Evolutionary conservation across 2,329 filamentous ascomycete genomes (phyloP).

Genomic region (Hypoxylon sp.): DNA sequence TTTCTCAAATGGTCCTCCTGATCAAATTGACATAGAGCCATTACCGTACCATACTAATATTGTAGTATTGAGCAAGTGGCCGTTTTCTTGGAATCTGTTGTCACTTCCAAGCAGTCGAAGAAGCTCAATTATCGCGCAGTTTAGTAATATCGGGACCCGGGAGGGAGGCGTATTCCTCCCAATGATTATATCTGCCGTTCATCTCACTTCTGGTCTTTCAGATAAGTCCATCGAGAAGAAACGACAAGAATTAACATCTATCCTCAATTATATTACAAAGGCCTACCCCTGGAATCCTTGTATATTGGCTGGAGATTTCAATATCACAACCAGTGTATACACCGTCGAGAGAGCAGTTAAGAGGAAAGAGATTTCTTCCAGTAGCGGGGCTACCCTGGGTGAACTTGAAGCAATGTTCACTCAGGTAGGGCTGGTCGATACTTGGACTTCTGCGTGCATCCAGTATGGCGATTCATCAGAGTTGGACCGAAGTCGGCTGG

Average conservation of each 20-base stretch:
- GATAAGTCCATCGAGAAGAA: constrained; percentile 71
- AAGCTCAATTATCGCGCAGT: constrained; percentile 66
- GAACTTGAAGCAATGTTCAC: constrained; percentile 64
- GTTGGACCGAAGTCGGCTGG: constrained; percentile 45
- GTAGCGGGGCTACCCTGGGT: constrained; percentile 61
- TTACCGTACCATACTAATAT: constrained; percentile 73
- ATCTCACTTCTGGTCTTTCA: constrained; percentile 73
- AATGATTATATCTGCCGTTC: constrained; percentile 69
- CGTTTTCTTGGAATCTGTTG: constrained; percentile 70
- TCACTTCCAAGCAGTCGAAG: constrained; percentile 71
- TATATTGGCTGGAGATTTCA: constrained; percentile 75
- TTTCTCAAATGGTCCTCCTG: constrained; percentile 70
- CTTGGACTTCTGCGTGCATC: constrained; percentile 64
- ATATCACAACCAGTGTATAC: constrained; percentile 71
- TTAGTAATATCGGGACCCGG: constrained; percentile 51
- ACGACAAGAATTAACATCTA: constrained; percentile 66
- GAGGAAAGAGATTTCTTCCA: constrained; percentile 66
- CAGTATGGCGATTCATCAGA: constrained; percentile 61
- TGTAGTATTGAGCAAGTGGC: constrained; percentile 70
- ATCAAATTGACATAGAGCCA: constrained; percentile 66
- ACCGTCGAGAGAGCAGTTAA: constrained; percentile 68
- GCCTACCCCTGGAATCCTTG: constrained; percentile 63
- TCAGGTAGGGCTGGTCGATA: constrained; percentile 65
- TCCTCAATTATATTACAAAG: constrained; percentile 63
- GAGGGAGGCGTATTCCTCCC: constrained; percentile 54